phyloP scores from a whole-genome alignment of 2,329 filamentous ascomycete species.

The Apiospora koreana region DNA sequence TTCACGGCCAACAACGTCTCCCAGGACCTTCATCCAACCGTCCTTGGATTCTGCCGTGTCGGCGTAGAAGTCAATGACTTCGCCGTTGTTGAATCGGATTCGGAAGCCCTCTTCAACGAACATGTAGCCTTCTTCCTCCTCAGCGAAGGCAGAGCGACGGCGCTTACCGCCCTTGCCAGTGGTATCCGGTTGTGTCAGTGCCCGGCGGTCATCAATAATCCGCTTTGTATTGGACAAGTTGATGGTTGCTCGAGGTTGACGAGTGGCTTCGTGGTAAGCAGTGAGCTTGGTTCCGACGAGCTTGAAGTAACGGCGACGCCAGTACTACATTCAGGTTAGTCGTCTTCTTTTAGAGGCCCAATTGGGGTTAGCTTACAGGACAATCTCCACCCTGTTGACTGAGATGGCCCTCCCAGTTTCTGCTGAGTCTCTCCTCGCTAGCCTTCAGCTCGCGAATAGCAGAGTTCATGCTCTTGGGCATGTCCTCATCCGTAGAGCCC shows the following conservation, averaged over 20 bases:
- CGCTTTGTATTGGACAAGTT: conserved; percentile 92
- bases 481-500: conserved; percentile 84
- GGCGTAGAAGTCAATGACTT: conserved; percentile 98
- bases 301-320: conserved; percentile 97
- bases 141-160: conserved; percentile 91
- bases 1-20: conserved; percentile 65
- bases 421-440: conserved; percentile 76
- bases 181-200: conserved; percentile 81
- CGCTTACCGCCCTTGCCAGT: conserved; percentile 75
- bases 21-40: conserved; percentile 88
- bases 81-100: conserved; percentile 96
- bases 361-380: conserved; percentile 67
- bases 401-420: conserved; percentile 83
- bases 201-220: conserved; percentile 86
- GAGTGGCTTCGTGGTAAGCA: conserved; percentile 92
- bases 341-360: conserved; percentile 12
- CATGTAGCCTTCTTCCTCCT: conserved; percentile 99
- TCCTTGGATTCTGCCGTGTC: conserved; percentile 87
- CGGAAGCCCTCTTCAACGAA: conserved; percentile 99
- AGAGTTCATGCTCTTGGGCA: conserved; percentile 99
- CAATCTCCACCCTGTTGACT: conserved; percentile 98
- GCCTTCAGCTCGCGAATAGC: conserved; percentile 92
- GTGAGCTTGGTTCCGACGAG: conserved; percentile 88
- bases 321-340: conserved; percentile 68
- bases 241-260: conserved; percentile 94